Base-by-base conservation (phyloP, 148 eudicot genomes). In the Rhododendron simsii region DNA sequence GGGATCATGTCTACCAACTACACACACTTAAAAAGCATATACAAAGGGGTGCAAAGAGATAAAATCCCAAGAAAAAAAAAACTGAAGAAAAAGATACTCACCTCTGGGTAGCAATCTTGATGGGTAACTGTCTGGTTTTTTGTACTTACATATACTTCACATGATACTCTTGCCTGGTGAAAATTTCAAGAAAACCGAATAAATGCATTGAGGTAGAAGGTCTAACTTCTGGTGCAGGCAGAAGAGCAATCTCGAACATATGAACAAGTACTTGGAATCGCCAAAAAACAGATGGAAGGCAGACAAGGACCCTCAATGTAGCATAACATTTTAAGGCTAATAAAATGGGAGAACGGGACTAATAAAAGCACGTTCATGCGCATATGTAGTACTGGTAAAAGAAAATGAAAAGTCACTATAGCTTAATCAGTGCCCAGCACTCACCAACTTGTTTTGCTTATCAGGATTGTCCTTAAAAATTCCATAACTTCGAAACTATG, bases 61-160 rank as follows among this genome's bases (percentile, higher is more conserved):
- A 39, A 75, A 75, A 15, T 8, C 35, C 14, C 14, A 26, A 6
- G 9, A 10, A 26, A 7, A 7, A 2, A 73, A 28, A n/a, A 41
- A 35, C 37, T 4, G 21, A 20, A 37, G 11, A n/a, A 71, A 53
- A 35, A 55, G 35, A 67, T 83, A 9, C 90, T 88, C 80, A 90
- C 95, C 95, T 89, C 86, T 35, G 93, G 90, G 80, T 90, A 91
- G 85, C 95, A 93, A 86, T 91, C 89, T 86, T 91, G 93, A 88
- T 77, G 92, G 63, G 85, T 81, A 77, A 93, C 80, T 69, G 91
- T 93, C 87, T 93, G 93, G 39, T 88, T 84, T 47, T 53, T 86
- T 30, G 92, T 92, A 89, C 89, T 91, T 83, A 89, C 91, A 59
- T 85, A 78, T 16, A 93, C 91, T 87, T 93, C 95, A 87, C 93